Conservation (phyloP, 2,329 filamentous ascomycete genomes). For the Colletotrichum australisinense region DNA sequence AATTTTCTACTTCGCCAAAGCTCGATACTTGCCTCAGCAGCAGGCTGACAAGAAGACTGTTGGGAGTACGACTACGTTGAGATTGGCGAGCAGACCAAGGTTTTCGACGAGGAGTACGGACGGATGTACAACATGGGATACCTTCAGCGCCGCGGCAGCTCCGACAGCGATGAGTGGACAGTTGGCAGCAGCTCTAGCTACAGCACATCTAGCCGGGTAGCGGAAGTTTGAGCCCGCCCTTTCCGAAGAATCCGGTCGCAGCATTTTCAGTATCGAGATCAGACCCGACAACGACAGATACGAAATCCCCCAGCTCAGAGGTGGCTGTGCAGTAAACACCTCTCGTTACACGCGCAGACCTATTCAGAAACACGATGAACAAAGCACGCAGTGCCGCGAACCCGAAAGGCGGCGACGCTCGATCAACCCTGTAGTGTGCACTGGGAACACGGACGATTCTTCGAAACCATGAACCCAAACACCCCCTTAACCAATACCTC, state of each 20-base stretch:
- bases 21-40: slow-evolving; percentile 82
- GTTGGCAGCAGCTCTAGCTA: slow-evolving; percentile 85
- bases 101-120: slow-evolving; percentile 59
- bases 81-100: slow-evolving; percentile 71
- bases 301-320: slow-evolving; percentile 50
- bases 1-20: slow-evolving; percentile 85
- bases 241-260: slow-evolving; percentile 50
- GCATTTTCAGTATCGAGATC: slow-evolving; percentile 45
- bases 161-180: slow-evolving; percentile 89
- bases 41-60: slow-evolving; percentile 86
- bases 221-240: slow-evolving; percentile 56
- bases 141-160: slow-evolving; percentile 53
- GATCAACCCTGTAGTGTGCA: background rate
- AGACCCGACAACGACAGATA: slow-evolving; percentile 51
- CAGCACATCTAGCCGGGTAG: slow-evolving; percentile 51
- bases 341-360: background rate
- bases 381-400: background rate
- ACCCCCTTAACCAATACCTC: background rate
- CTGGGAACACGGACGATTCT: background rate
- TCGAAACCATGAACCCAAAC: background rate
- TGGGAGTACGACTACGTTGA: slow-evolving; percentile 98
- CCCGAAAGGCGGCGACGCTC: background rate
- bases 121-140: slow-evolving; percentile 60
- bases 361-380: background rate
- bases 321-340: slow-evolving; percentile 52